Conservation (phyloP, 1,139 yeast species). For the Saccharomycopsis hybrid region DNA sequence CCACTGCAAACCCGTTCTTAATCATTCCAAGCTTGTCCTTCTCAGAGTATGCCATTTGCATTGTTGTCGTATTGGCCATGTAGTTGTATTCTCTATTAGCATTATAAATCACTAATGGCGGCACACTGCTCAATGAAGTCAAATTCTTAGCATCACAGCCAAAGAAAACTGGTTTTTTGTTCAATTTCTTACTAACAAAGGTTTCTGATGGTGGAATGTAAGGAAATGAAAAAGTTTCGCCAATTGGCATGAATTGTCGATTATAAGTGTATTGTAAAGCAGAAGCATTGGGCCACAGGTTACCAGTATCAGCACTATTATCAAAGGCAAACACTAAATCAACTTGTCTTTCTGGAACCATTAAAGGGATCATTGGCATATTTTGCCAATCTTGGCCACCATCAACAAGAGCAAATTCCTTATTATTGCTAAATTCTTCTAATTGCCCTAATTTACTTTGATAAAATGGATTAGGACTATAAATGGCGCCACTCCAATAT, state of each 20-base stretch:
- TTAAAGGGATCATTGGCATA: conserved; percentile 49
- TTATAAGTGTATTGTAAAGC: conserved; percentile 43
- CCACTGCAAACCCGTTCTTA: conserved; percentile 47
- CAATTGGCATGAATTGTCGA: conserved; percentile 39
- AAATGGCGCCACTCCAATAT: conserved; percentile 63
- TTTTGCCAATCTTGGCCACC: conserved; percentile 58
- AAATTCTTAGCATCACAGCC: conserved; percentile 46
- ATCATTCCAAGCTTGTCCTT: conserved; percentile 41
- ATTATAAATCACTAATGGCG: conserved; percentile 48
- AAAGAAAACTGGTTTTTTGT: conserved; percentile 51
- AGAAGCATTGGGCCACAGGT: conserved; percentile 51
- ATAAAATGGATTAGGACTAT: conserved; percentile 71
- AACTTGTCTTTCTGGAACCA: conserved; percentile 42
- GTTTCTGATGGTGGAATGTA: conserved; percentile 48
- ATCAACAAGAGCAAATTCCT: conserved; percentile 46
- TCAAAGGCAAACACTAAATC: conserved; percentile 55
- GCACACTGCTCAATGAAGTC: conserved; percentile 40
- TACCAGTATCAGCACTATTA: conserved; percentile 48
- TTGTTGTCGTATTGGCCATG: conserved; percentile 42
- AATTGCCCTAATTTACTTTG: conserved; percentile 22
- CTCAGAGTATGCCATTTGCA: conserved; percentile 37
- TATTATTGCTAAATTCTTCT: conserved; percentile 18
- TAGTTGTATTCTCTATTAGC: conserved; percentile 46
- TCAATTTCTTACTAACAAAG: conserved; percentile 41
- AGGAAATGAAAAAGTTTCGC: conserved; percentile 48